Evolutionary conservation across 2,329 filamentous ascomycete species (phyloP).

Genomic region (Saccharata proteae): DNA sequence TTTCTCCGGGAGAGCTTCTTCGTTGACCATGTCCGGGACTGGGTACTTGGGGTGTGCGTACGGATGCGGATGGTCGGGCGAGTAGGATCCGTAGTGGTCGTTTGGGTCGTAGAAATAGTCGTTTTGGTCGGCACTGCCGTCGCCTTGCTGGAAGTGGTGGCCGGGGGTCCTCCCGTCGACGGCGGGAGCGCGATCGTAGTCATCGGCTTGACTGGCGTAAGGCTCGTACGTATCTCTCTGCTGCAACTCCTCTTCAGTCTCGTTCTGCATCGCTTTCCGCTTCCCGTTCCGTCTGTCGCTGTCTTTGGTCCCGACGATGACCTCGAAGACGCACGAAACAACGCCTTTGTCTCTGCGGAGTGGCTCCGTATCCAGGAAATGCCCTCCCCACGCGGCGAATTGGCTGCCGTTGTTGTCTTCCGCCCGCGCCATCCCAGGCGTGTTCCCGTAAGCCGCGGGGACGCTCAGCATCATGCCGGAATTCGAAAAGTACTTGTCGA

Average conservation of each 20-base stretch:
- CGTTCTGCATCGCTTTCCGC: conserved; percentile 21
- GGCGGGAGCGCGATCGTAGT: conserved; percentile 10
- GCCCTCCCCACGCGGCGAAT: conserved; percentile 46
- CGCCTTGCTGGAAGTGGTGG: conserved; percentile 10
- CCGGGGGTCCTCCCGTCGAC: too few species aligned
- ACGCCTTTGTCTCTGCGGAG: conserved; percentile 84
- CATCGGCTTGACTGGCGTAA: conserved; percentile 1
- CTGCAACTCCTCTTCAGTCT: conserved; percentile 11
- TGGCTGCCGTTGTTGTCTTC: conserved; percentile 31
- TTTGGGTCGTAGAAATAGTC: conserved; percentile 18
- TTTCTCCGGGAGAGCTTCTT: conserved; percentile 65
- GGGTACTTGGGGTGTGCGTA: conserved; percentile 6
- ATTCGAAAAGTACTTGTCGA: conserved; percentile 52
- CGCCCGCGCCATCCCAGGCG: conserved; percentile 17
- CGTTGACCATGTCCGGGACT: conserved; percentile 16
- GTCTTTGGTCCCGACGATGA: conserved; percentile 77
- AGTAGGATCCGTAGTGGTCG: conserved; percentile 6
- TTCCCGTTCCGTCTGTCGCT: conserved; percentile 44
- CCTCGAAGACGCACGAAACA: conserved; percentile 75
- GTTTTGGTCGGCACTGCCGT: conserved; percentile 9
- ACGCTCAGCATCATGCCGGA: conserved; percentile 37
- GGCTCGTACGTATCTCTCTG: not conserved
- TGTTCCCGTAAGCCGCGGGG: conserved; percentile 28
- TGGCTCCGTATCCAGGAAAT: conserved; percentile 76
- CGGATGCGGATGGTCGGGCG: conserved; percentile 9